Evolutionary conservation across 1,284 basidiomycete genomes (phyloP), one percentile per base, ranked within the genome.

Genomic region (Sporisorium reilianum): DNA sequence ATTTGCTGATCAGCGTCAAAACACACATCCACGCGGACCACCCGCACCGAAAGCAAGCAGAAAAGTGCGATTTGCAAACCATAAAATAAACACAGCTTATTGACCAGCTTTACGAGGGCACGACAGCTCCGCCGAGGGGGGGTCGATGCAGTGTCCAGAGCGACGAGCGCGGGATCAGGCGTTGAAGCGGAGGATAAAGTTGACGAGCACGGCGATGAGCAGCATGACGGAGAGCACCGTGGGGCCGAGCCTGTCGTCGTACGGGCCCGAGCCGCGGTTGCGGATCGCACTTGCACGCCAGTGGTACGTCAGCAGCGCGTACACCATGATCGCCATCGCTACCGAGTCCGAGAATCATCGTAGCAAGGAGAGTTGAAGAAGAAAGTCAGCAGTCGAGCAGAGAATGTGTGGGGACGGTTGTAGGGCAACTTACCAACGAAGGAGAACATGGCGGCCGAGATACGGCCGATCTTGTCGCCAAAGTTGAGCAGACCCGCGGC

Each of bases 241-340:
- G 8, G 83, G 83, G n/a, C 80, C 80, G 58, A 98, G 86, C 62
- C 97, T 90, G 87, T 99, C 96, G 82, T 99, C 97, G 86, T 99
- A 99, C 2, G 96, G 95, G 23, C 95, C 96, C 56, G 92, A 90
- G 14, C 95, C 94, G 49, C 95, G 92, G 63, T 90, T 89, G 54
- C 95, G 90, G 83, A 99, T 99, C 23, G 95, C 94, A 30, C 90
- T 89, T 16, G 96, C 97, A 79, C 96, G 91, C 93, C 95, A 95
- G 86, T 98, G 95, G 85, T 95, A 98, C 45, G 94, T 94, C 77
- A 92, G 92, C 20, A 99, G 87, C 1, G 97, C 96, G 85, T 97
- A 98, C 32, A 94, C 85, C 96, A 98, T 98, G 76, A 97, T 94
- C 14, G 90, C 93, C 90, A 97, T 93, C 42, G 96, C 95, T 96